Conservation (phyloP, 2,329 filamentous ascomycete genomes). For the Exophiala bonariae region DNA sequence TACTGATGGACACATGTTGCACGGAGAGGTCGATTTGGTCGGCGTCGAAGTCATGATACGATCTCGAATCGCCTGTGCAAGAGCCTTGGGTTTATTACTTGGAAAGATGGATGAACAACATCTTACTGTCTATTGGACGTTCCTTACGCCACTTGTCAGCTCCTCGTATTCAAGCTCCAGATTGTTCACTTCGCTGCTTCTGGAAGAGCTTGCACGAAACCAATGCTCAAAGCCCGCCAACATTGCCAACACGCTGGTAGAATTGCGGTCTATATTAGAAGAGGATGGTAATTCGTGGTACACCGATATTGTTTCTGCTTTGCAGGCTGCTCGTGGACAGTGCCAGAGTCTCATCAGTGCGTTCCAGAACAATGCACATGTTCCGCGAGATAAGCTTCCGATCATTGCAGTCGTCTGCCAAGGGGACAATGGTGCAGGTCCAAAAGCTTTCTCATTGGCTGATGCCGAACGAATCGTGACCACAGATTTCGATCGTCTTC, state of each 20-base stretch:
- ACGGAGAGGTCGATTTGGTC: constrained; percentile 92
- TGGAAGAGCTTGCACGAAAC: constrained; percentile 82
- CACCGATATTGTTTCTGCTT: constrained; percentile 83
- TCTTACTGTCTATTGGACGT: constrained; percentile 53
- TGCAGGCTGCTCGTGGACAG: constrained; percentile 86
- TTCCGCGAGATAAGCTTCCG: constrained; percentile 73
- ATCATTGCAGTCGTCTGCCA: constrained; percentile 87
- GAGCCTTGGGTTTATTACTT: constrained; percentile 83
- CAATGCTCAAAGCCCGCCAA: constrained; percentile 35
- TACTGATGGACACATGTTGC: constrained; percentile 96
- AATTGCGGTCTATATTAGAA: constrained; percentile 76
- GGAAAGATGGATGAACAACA: constrained; percentile 66
- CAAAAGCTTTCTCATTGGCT: constrained; percentile 83
- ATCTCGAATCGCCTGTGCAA: constrained; percentile 83
- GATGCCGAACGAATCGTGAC: constrained; percentile 86
- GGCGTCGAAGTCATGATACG: constrained; percentile 85
- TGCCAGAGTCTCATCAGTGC: constrained; percentile 87
- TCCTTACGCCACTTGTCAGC: constrained; percentile 69
- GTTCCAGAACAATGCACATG: constrained; percentile 87
- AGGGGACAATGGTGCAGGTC: constrained; percentile 86
- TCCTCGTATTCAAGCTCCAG: constrained; percentile 84
- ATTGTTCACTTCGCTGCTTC: constrained; percentile 75
- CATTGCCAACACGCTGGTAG: constrained; percentile 52
- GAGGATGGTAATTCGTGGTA: constrained; percentile 79
- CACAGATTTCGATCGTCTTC: constrained; percentile 83